Conservation (phyloP, 1,284 basidiomycete species). For the Fomitopsis schrenkii region DNA sequence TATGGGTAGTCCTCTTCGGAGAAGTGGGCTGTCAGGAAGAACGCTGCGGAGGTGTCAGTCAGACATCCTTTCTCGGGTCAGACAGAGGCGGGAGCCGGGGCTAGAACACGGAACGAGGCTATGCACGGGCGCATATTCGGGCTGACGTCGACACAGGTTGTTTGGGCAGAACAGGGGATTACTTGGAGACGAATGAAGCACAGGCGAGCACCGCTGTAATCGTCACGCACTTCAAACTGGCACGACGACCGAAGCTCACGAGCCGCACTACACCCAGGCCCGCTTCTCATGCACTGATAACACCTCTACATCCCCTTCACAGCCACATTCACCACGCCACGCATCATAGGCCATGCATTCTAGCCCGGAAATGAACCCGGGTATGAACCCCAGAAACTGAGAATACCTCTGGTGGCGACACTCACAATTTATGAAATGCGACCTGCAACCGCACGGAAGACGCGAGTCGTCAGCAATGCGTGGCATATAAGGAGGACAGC, state of each 20-base stretch:
- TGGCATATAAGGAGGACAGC: conserved; percentile 1
- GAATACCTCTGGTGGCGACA: conserved; percentile 9
- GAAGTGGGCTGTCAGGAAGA: conserved; percentile 84
- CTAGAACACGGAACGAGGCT: background rate
- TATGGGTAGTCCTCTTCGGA: conserved; percentile 82
- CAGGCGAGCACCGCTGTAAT: background rate
- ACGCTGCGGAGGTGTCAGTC: conserved; percentile 42
- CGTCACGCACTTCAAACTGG: background rate
- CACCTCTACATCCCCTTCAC: background rate
- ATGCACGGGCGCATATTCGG: background rate
- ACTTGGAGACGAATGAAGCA: background rate
- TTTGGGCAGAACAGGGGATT: background rate
- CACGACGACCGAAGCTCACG: background rate
- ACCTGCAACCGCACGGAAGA: conserved; percentile 39
- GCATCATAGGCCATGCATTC: background rate
- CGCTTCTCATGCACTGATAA: background rate
- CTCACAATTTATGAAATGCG: conserved; percentile 79
- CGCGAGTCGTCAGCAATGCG: conserved; percentile 7
- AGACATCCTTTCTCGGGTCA: background rate
- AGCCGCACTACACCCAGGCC: background rate
- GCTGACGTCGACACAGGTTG: background rate
- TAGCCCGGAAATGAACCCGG: background rate
- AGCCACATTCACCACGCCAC: background rate
- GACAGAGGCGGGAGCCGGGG: background rate
- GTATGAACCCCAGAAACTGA: background rate